Base-by-base conservation (phyloP, 108 stramenopile species). In the Cyclotella choctawhatcheeana region DNA sequence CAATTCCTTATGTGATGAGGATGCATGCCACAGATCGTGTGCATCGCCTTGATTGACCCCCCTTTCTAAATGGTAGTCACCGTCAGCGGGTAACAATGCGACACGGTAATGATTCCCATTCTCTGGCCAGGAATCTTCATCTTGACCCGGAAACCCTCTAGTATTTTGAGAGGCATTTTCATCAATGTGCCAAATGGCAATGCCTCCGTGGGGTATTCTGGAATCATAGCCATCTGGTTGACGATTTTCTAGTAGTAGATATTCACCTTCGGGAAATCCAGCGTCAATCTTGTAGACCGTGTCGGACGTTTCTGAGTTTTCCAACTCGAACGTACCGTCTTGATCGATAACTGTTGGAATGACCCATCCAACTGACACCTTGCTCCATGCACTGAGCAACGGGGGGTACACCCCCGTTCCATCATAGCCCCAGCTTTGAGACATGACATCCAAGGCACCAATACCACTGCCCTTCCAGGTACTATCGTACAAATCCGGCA, bases 101-200 rank as follows among this genome's bases (percentile, higher is more conserved):
- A 93, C 86, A 44, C 64, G 43, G 60, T 93, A 93, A 70, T 93
- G 89, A n/a, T 72, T 64, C 10, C 79, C 79, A 53, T 89, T 88
- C 26, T 63, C 35, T 1, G 93, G 93, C 88, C 88, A 94, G 10
- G 45, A 64, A 14, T 29, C 45, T n/a, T n/a, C n/a, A n/a, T n/a
- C n/a, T 43, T 85, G 73, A 5, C 55, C 70, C 0, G 89, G 89
- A 69, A 77, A 73, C 0, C 88, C 88, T 24, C 53, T 31, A 45
- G 60, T 54, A 31, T 52, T 60, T 33, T 82, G 76, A 24, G 29
- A 35, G 43, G 44, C 74, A 33, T 73, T 82, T 26, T 82, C 79
- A 45, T 91, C 89, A 50, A 88, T 68, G 29, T 88, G 85, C 61
- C 62, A 91, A 52, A 91, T 84, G 24, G 86, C 83, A 59, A 91